phyloP scores from a whole-genome alignment of 176 grass and related monocot species.

The Ensete ventricosum region DNA sequence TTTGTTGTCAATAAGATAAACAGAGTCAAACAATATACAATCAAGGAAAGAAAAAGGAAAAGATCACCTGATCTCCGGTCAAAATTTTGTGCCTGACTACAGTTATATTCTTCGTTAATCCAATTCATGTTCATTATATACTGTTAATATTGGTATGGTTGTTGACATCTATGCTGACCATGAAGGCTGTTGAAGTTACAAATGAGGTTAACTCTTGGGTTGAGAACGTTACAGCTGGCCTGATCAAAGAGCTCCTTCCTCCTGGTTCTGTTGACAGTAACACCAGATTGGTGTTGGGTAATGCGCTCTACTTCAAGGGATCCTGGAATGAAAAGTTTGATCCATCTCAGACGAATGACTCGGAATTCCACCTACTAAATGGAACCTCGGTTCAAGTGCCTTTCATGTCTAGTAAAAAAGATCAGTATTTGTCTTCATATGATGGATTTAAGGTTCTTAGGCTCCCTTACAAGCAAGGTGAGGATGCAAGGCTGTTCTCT shows the following conservation, averaged over 20 bases:
- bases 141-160: background rate
- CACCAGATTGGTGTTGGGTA: conserved; percentile 61
- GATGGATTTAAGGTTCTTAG: conserved; percentile 51
- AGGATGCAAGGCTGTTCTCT: conserved; percentile 61
- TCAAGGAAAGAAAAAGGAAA: no score
- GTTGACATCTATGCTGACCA: conserved; percentile 1
- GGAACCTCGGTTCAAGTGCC: conserved; percentile 44
- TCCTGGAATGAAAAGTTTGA: conserved; percentile 70
- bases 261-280: conserved; percentile 32
- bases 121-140: no score
- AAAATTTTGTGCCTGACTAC: no score
- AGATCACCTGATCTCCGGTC: no score
- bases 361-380: conserved; percentile 49
- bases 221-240: conserved; percentile 43
- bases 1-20: no score
- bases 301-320: conserved; percentile 79
- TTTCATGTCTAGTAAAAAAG: conserved; percentile 51
- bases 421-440: conserved; percentile 37
- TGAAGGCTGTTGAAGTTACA: conserved; percentile 45
- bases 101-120: no score
- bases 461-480: conserved; percentile 58
- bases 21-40: no score
- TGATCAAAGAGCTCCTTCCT: conserved; percentile 57
- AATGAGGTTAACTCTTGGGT: conserved; percentile 70
- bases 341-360: conserved; percentile 37